Percentiles rank a stretch among this genome's conserved stretches.
phyloP scores from a whole-genome alignment of 352 stramenopile species.

The Globisporangium mamillatum region DNA sequence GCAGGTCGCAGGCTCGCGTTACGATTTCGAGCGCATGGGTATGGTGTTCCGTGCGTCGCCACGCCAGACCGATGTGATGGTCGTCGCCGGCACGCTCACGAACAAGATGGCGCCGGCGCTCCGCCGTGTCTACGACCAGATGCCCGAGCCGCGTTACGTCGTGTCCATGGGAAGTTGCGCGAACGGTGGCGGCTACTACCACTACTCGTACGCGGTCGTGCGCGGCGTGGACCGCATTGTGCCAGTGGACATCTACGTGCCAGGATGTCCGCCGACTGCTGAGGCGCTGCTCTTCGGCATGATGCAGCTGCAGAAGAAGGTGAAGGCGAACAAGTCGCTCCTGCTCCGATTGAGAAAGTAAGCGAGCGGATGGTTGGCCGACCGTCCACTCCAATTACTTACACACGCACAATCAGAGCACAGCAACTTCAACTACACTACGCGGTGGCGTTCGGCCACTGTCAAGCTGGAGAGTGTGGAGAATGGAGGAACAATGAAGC shows the following conservation, averaged over 20 bases:
- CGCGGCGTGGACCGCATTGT: constrained; percentile 95
- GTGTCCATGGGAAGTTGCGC: constrained; percentile 98
- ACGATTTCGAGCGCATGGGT: constrained; percentile 98
- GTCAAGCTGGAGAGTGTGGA: background rate
- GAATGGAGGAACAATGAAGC: background rate
- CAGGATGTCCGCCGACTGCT: constrained; percentile 97
- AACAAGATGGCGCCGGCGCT: constrained; percentile 99
- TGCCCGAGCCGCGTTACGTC: constrained; percentile 98
- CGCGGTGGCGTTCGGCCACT: background rate
- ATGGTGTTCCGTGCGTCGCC: constrained; percentile 97
- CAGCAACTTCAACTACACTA: background rate
- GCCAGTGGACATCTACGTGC: constrained; percentile 99
- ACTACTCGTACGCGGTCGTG: constrained; percentile 97
- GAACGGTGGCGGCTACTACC: constrained; percentile 92
- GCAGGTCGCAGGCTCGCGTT: constrained; percentile 83
- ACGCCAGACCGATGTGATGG: constrained; percentile 98
- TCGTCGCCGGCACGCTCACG: constrained; percentile 98
- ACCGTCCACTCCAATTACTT: background rate
- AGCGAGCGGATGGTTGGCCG: constrained; percentile 14
- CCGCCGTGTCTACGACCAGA: constrained; percentile 97
- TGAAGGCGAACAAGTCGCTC: constrained; percentile 97
- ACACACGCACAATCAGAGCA: background rate
- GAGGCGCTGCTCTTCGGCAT: constrained; percentile 98
- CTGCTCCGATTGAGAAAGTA: constrained; percentile 97
- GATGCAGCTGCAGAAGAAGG: constrained; percentile 99